These are phyloP conservation scores for Wilhelminamyces savonicus DNA, from an alignment of 805 yeast species.

Conservation along the genomic window DNA sequence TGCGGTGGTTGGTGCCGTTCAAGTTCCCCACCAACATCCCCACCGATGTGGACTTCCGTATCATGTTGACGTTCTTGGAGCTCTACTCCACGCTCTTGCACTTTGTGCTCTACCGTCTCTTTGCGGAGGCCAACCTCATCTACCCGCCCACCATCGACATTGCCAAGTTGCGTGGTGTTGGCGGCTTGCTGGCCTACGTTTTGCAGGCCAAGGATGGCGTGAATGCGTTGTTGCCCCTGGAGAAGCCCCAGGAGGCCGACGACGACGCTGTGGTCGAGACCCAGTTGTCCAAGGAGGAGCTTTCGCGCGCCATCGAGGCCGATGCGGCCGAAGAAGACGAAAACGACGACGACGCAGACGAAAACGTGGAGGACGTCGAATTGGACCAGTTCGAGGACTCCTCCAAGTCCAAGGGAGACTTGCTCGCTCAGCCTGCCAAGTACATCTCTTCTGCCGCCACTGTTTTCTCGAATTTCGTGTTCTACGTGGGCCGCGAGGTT, in stretches of 20 bases:
- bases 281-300: slow-evolving; percentile 34
- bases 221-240: slow-evolving; percentile 32
- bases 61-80: slow-evolving; percentile 95
- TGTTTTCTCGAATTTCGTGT: slow-evolving; percentile 68
- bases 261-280: too few relatives aligned
- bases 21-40: slow-evolving; percentile 96
- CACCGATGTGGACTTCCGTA: slow-evolving; percentile 87
- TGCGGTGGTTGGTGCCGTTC: slow-evolving; percentile 95
- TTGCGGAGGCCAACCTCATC: slow-evolving; percentile 75
- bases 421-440: slow-evolving; percentile 58
- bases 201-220: slow-evolving; percentile 47
- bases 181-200: slow-evolving; percentile 82
- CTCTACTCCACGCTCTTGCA: slow-evolving; percentile 89
- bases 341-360: slow-evolving; percentile 37
- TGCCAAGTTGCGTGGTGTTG: slow-evolving; percentile 72
- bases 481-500: slow-evolving; percentile 92
- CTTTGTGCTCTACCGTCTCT: slow-evolving; percentile 79
- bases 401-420: slow-evolving; percentile 62
- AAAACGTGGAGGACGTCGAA: slow-evolving; percentile 17
- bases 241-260: slow-evolving; percentile 11
- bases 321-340: slow-evolving; percentile 24
- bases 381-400: slow-evolving; percentile 68
- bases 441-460: slow-evolving; percentile 53
- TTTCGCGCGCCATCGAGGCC: slow-evolving; percentile 49
- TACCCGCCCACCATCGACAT: slow-evolving; percentile 86